A percentile compares a stretch with the other conserved stretches of the same genome.
These are phyloP conservation scores for Aspergillus asperescens DNA, from an alignment of 495 filamentous ascomycete species.

Conservation along the genomic window DNA sequence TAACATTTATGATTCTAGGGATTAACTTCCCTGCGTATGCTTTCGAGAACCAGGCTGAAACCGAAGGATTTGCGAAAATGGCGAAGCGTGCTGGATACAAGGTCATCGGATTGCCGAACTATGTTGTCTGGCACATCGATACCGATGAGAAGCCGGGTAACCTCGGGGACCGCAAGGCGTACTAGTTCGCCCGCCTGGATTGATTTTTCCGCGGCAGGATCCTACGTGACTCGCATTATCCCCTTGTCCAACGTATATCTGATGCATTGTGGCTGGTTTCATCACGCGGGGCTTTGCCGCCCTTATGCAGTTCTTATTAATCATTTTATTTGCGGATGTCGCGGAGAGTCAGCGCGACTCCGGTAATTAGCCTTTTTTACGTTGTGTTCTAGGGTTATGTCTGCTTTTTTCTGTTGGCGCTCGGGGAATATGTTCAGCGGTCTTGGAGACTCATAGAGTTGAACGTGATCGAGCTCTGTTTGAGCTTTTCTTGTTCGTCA, in stretches of 20 bases:
- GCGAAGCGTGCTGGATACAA: slow-evolving; percentile 94
- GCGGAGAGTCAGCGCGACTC: slow-evolving; percentile 33
- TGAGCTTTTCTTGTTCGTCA: slow-evolving; percentile 28
- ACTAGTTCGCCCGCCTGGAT: slow-evolving; percentile 22
- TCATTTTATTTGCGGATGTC: slow-evolving; percentile 20
- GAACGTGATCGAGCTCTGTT: slow-evolving; percentile 16
- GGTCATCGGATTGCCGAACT: slow-evolving; percentile 90
- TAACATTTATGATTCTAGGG: slow-evolving; percentile 47
- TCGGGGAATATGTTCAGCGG: slow-evolving; percentile 36
- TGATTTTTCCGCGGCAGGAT: neutral
- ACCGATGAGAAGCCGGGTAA: slow-evolving; percentile 97
- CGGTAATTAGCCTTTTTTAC: slow-evolving; percentile 38
- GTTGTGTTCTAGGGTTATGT: slow-evolving; percentile 33
- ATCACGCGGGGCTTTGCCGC: slow-evolving; percentile 13
- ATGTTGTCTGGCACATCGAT: slow-evolving; percentile 98
- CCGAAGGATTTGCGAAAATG: slow-evolving; percentile 98
- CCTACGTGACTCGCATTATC: slow-evolving; percentile 14
- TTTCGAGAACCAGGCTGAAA: slow-evolving; percentile 99
- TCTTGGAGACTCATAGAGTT: slow-evolving; percentile 38
- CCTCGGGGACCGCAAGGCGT: slow-evolving; percentile 40
- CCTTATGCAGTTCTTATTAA: slow-evolving; percentile 15
- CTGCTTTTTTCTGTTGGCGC: slow-evolving; percentile 39
- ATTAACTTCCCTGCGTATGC: slow-evolving; percentile 97
- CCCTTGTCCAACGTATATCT: slow-evolving; percentile 17
- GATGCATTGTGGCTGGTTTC: slow-evolving; percentile 11